Percentiles rank a stretch among this genome's conserved stretches.
phyloP scores from a whole-genome alignment of 1,139 yeast genomes.

The Lodderomyces orthopsilosis region DNA sequence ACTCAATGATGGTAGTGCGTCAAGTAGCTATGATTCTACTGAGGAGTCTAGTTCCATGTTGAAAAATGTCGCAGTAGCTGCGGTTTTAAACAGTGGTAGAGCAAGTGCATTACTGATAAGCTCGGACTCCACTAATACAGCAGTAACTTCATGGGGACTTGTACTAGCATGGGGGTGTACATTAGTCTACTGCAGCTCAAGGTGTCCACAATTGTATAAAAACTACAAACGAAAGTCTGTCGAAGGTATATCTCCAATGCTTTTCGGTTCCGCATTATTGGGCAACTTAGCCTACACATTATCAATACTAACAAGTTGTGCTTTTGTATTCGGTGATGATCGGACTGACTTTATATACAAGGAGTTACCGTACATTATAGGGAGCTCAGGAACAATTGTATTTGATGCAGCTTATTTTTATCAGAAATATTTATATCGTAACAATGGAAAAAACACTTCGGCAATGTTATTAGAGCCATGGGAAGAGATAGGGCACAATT shows the following conservation, averaged over 20 bases:
- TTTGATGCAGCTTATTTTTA: conserved; percentile 76
- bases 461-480: conserved; percentile 29
- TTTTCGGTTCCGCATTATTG: conserved; percentile 72
- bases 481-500: conserved; percentile 15
- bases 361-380: conserved; percentile 80
- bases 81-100: conserved; percentile 22
- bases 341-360: conserved; percentile 52
- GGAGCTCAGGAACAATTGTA: conserved; percentile 81
- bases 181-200: conserved; percentile 65
- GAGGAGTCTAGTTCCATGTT: conserved; percentile 14
- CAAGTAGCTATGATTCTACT: conserved; percentile 27
- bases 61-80: conserved; percentile 19
- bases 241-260: conserved; percentile 75
- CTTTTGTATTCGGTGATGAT: conserved; percentile 26
- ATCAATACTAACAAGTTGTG: conserved; percentile 61
- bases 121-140: conserved; percentile 11
- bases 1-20: conserved; percentile 12
- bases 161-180: conserved; percentile 83
- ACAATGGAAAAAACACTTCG: conserved; percentile 24
- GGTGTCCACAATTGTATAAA: conserved; percentile 82
- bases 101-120: conserved; percentile 19
- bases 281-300: conserved; percentile 83
- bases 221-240: conserved; percentile 78
- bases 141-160: conserved; percentile 40
- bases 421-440: conserved; percentile 49